Conservation (phyloP, 2,329 filamentous ascomycete species). For the Neofusicoccum ribis region DNA sequence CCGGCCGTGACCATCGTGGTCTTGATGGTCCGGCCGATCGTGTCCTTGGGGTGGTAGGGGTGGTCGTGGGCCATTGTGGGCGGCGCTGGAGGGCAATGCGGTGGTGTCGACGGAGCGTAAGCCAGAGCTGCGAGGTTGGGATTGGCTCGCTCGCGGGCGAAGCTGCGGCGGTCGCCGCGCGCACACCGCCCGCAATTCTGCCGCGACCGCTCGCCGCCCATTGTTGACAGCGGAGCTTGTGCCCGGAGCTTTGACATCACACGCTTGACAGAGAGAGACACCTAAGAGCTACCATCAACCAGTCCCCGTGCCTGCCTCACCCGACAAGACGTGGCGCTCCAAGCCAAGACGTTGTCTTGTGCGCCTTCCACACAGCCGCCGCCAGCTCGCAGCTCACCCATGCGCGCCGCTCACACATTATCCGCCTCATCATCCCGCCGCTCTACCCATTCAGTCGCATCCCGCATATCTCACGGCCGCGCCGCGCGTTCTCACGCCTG, state of each 20-base stretch:
- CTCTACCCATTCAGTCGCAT: neutral
- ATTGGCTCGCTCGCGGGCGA: conserved; percentile 6
- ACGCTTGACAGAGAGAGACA: too few species aligned
- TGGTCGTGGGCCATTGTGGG: conserved; percentile 38
- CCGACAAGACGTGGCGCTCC: neutral
- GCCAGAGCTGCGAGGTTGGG: conserved; percentile 3
- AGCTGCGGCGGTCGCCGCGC: neutral
- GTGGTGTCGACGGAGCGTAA: conserved; percentile 11
- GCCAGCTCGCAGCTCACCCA: neutral
- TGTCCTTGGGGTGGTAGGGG: conserved; percentile 71
- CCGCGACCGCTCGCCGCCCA: neutral
- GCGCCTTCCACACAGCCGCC: neutral
- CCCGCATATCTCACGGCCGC: neutral
- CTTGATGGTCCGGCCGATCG: conserved; percentile 66
- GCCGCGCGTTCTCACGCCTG: neutral
- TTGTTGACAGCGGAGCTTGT: conserved; percentile 4
- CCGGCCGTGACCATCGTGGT: conserved; percentile 65
- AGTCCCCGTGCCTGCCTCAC: neutral
- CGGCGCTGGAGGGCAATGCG: conserved; percentile 17
- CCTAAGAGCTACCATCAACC: too few species aligned
- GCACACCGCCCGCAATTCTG: conserved; percentile 4
- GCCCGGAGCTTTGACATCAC: conserved; percentile 11
- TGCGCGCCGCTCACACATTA: conserved; percentile 9
- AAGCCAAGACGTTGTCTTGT: neutral
- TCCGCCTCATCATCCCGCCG: conserved; percentile 8